A percentile compares a stretch with the other conserved stretches of the same genome.
These are phyloP conservation scores for Penicillium occitanis DNA, from an alignment of 2,329 filamentous ascomycete genomes.

Conservation along the genomic window DNA sequence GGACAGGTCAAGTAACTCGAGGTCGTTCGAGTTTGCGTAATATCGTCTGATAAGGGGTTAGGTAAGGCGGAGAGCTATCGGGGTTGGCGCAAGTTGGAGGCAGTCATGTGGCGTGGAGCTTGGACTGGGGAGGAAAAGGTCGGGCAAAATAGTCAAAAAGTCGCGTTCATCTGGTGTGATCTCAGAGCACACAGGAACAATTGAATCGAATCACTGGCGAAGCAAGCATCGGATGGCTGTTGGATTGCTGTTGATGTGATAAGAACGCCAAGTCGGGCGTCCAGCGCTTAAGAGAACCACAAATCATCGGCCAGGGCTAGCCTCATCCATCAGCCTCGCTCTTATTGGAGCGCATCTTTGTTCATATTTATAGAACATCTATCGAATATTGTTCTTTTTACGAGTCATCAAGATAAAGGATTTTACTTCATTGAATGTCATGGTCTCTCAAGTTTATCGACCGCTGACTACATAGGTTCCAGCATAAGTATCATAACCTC, in stretches of 20 bases:
- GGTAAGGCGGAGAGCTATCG: constrained; percentile 22
- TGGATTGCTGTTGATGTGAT: constrained; percentile 15
- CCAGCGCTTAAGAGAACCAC: constrained; percentile 10
- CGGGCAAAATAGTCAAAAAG: background rate
- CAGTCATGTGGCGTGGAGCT: constrained; percentile 2
- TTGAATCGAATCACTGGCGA: background rate
- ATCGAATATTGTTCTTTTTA: background rate
- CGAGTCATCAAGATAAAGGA: background rate
- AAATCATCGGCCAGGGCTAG: constrained; percentile 13
- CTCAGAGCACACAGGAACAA: background rate
- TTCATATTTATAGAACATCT: background rate
- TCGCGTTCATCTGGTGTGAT: background rate
- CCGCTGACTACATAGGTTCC: background rate
- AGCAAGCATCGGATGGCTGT: background rate
- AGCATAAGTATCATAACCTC: background rate
- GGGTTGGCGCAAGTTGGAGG: constrained; percentile 9
- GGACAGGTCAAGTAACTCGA: background rate
- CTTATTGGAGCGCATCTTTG: background rate
- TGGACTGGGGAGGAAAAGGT: background rate
- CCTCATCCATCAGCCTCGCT: background rate
- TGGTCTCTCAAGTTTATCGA: background rate
- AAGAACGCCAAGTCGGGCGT: constrained; percentile 2
- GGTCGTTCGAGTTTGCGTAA: constrained; percentile 1
- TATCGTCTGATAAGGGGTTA: constrained; percentile 19
- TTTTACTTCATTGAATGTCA: background rate